These are phyloP conservation scores for Phenoliferia sp. DNA, from an alignment of 1,284 basidiomycete genomes.

Conservation along the genomic window DNA sequence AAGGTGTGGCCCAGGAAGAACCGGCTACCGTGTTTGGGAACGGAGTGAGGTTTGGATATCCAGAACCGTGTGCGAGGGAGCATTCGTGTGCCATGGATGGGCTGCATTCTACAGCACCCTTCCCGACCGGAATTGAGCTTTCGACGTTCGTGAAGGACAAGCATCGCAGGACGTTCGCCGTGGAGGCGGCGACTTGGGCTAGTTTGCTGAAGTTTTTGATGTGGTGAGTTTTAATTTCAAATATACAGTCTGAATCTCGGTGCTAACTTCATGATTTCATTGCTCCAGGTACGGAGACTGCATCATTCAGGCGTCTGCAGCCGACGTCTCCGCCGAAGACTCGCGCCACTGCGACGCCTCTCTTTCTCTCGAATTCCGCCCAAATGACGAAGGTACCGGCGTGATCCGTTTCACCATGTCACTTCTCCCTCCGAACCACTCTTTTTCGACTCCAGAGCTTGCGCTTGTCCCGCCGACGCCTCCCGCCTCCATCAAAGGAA, in stretches of 20 bases:
- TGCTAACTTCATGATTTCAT: not conserved
- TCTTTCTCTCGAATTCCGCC: constrained; percentile 19
- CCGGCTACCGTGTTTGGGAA: constrained; percentile 6
- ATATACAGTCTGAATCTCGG: too few species aligned
- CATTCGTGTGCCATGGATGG: constrained; percentile 18
- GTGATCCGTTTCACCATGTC: constrained; percentile 18
- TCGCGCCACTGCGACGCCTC: constrained; percentile 18
- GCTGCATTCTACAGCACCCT: not conserved
- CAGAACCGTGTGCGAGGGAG: constrained; percentile 14
- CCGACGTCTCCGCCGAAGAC: constrained; percentile 4
- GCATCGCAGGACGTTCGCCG: constrained; percentile 8
- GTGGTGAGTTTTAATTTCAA: constrained; percentile 10
- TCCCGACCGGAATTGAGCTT: constrained; percentile 11
- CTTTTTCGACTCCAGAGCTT: constrained; percentile 3
- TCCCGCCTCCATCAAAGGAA: constrained; percentile 6
- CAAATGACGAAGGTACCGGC: constrained; percentile 12
- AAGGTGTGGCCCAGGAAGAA: too few species aligned
- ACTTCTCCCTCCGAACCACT: constrained; percentile 10
- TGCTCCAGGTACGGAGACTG: constrained; percentile 22
- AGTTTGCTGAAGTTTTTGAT: constrained; percentile 23
- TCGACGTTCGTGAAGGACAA: constrained; percentile 2
- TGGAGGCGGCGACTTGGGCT: constrained; percentile 22
- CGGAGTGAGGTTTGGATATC: constrained; percentile 20
- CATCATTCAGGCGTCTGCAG: constrained; percentile 4
- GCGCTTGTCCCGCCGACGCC: not conserved